A percentile compares a stretch with the other conserved stretches of the same genome.
These are phyloP conservation scores for Arthrobotrys entomopaga DNA, from an alignment of 2,329 filamentous ascomycete species.

Conservation along the genomic window DNA sequence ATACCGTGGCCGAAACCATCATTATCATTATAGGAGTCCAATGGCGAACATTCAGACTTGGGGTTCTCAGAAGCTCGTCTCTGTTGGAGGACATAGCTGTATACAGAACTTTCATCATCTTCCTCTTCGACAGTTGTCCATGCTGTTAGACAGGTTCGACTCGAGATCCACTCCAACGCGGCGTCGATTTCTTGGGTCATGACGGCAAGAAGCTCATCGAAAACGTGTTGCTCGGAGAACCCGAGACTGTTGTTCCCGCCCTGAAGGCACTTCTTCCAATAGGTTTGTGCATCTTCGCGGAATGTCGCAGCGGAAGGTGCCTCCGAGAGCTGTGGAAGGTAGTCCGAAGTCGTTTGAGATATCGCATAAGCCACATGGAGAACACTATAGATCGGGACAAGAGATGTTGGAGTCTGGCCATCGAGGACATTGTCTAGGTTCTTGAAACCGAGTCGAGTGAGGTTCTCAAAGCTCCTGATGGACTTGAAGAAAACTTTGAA, in stretches of 20 bases:
- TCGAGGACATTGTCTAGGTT: constrained; percentile 45
- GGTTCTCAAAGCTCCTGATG: constrained; percentile 42
- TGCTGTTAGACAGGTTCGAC: constrained; percentile 33
- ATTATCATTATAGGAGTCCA: neutral
- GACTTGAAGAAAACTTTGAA: constrained; percentile 45
- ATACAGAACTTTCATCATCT: constrained; percentile 27
- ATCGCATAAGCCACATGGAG: constrained; percentile 50
- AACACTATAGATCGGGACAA: constrained; percentile 42
- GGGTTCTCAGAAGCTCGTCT: neutral
- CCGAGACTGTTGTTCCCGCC: constrained; percentile 25
- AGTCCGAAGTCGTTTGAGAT: constrained; percentile 41
- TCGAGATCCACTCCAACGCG: constrained; percentile 47
- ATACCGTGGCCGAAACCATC: neutral
- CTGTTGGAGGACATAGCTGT: constrained; percentile 14
- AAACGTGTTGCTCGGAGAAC: constrained; percentile 39
- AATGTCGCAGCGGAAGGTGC: constrained; percentile 29
- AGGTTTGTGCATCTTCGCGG: constrained; percentile 25
- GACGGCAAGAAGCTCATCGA: constrained; percentile 42
- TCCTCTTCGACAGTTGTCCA: constrained; percentile 42
- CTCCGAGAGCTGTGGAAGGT: constrained; percentile 30
- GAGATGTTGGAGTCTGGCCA: constrained; percentile 36
- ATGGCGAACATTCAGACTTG: neutral
- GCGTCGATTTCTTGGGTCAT: constrained; percentile 52
- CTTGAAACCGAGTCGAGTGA: constrained; percentile 44
- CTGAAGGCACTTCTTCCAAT: constrained; percentile 47